These are phyloP conservation scores for Lactarius pseudohatsudake DNA, from an alignment of 768 basidiomycete genomes.

Conservation along the genomic window DNA sequence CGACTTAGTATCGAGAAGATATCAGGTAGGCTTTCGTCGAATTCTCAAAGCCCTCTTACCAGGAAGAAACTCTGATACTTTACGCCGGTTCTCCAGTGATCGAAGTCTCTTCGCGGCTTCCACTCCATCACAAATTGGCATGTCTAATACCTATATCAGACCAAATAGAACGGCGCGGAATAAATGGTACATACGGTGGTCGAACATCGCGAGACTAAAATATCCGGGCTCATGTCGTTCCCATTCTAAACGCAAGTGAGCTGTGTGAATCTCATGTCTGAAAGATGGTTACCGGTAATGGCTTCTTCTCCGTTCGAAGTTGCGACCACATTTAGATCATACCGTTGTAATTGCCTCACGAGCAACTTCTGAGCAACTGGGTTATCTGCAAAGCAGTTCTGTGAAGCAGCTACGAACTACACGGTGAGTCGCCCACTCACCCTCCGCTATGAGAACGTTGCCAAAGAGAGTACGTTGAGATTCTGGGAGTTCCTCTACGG, in stretches of 20 bases:
- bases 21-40: conserved; percentile 1
- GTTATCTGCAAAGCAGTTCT: conserved; percentile 49
- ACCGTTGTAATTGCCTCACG: conserved; percentile 63
- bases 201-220: conserved; percentile 70
- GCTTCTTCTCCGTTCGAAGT: conserved; percentile 72
- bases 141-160: conserved; percentile 45
- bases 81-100: conserved; percentile 56
- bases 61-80: conserved; percentile 49
- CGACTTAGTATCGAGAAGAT: conserved; percentile 42
- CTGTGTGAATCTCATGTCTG: not conserved
- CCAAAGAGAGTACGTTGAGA: conserved; percentile 59
- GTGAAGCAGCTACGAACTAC: not conserved
- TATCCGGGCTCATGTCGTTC: conserved; percentile 64
- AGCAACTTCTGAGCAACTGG: conserved; percentile 67
- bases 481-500: conserved; percentile 47
- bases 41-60: conserved; percentile 42
- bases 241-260: conserved; percentile 50
- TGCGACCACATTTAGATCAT: conserved; percentile 57
- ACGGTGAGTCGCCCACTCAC: conserved; percentile 35
- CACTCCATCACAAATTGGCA: conserved; percentile 78
- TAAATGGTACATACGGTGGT: conserved; percentile 52
- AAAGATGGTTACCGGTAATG: conserved; percentile 43
- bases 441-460: conserved; percentile 73
- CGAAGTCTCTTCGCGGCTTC: conserved; percentile 69
- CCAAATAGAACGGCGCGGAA: not conserved